Evolutionary conservation across 2,329 filamentous ascomycete genomes (phyloP).

Genomic region (Aspergillus nomiae): DNA sequence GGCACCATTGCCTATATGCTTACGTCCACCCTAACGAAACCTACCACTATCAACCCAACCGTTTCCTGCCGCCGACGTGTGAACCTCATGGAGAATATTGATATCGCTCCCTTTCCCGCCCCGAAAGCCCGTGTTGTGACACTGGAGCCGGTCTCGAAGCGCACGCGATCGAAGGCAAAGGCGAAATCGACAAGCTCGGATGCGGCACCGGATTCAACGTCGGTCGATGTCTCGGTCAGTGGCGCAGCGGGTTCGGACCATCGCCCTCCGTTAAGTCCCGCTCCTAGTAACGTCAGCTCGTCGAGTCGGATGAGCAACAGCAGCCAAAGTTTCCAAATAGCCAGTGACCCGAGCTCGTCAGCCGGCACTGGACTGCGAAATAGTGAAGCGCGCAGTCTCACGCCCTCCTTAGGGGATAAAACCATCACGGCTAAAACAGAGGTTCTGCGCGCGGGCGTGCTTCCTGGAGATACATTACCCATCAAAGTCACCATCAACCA

Average conservation of each 20-base stretch:
- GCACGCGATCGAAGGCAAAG: slow-evolving; percentile 61
- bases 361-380: slow-evolving; percentile 41
- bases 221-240: slow-evolving; percentile 49
- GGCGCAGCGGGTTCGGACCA: slow-evolving; percentile 34
- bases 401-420: slow-evolving; percentile 63
- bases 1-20: slow-evolving; percentile 91
- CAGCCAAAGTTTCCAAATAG: slow-evolving; percentile 60
- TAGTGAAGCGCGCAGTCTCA: slow-evolving; percentile 54
- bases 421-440: slow-evolving; percentile 88
- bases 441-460: slow-evolving; percentile 76
- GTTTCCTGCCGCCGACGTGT: slow-evolving; percentile 80
- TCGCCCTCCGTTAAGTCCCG: slow-evolving; percentile 48
- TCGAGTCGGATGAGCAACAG: slow-evolving; percentile 70
- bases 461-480: slow-evolving; percentile 81
- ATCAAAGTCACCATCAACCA: slow-evolving; percentile 83
- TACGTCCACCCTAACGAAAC: slow-evolving; percentile 84
- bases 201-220: slow-evolving; percentile 46
- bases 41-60: slow-evolving; percentile 80
- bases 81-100: slow-evolving; percentile 76
- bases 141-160: slow-evolving; percentile 79
- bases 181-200: slow-evolving; percentile 49
- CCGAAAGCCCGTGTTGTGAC: slow-evolving; percentile 83
- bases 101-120: slow-evolving; percentile 72
- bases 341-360: slow-evolving; percentile 46
- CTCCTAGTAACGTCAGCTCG: slow-evolving; percentile 68